Evolutionary conservation across 2,329 filamentous ascomycete species (phyloP).

Genomic region (Rhynchosporium secalis): DNA sequence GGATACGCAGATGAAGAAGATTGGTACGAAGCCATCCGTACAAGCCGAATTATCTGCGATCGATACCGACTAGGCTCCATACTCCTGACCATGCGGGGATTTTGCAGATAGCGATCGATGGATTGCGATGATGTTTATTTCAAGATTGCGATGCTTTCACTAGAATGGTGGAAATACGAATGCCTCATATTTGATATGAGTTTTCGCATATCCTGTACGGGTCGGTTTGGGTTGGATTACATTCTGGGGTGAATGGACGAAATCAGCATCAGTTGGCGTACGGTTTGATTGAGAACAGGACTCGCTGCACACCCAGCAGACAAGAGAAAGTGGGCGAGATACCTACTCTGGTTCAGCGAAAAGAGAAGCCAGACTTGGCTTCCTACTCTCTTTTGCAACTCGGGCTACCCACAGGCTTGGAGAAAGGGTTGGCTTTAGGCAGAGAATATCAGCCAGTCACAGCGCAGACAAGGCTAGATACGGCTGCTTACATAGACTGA

Average conservation of each 20-base stretch:
- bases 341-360: too few relatives aligned
- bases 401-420: too few relatives aligned
- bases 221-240: constrained; percentile 15
- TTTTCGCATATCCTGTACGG: too few relatives aligned
- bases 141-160: not conserved
- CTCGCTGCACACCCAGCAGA: too few relatives aligned
- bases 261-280: constrained; percentile 15
- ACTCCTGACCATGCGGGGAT: not conserved
- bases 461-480: too few relatives aligned
- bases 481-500: not conserved
- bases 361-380: too few relatives aligned
- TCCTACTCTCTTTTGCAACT: too few relatives aligned
- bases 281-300: constrained; percentile 4
- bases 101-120: not conserved
- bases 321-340: too few relatives aligned
- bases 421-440: too few relatives aligned
- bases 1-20: constrained; percentile 98
- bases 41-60: constrained; percentile 73
- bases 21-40: constrained; percentile 81
- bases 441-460: too few relatives aligned
- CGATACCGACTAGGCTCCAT: constrained; percentile 29
- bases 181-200: not conserved
- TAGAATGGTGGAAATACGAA: not conserved
- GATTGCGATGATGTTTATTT: not conserved
- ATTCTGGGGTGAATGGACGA: constrained; percentile 8